Conservation (phyloP, 2,329 filamentous ascomycete genomes). For the Mollisia scopiformis region DNA sequence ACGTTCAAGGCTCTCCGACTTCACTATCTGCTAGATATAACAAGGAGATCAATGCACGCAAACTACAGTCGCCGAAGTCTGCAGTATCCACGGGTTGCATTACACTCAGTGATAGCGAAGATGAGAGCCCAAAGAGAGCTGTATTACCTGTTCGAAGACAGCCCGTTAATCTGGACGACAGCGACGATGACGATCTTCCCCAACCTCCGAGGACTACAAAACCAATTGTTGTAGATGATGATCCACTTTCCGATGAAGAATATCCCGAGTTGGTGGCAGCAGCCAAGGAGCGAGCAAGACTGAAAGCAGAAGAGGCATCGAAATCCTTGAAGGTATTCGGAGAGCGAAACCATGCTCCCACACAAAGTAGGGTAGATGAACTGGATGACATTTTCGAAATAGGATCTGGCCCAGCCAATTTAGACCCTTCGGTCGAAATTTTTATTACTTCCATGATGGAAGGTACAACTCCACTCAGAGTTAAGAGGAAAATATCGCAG, state of each 20-base stretch:
- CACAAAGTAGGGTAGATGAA: constrained; percentile 10
- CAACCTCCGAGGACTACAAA: neutral
- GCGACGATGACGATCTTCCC: constrained; percentile 15
- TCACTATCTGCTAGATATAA: constrained; percentile 24
- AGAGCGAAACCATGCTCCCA: constrained; percentile 17
- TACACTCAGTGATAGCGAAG: constrained; percentile 26
- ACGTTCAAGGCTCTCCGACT: constrained; percentile 13
- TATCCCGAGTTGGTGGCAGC: constrained; percentile 35
- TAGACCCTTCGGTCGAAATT: constrained; percentile 60
- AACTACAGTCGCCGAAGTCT: constrained; percentile 7
- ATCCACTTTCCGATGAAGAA: constrained; percentile 32
- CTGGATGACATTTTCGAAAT: constrained; percentile 22
- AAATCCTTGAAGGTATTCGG: constrained; percentile 10
- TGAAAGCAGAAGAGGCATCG: constrained; percentile 17
- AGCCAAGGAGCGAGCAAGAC: constrained; percentile 32
- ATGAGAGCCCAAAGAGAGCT: neutral
- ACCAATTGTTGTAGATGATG: constrained; percentile 20
- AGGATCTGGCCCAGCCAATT: neutral
- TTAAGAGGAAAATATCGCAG: constrained; percentile 69
- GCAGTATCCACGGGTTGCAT: constrained; percentile 22
- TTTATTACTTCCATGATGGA: constrained; percentile 70
- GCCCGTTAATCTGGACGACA: constrained; percentile 10
- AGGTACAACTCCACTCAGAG: constrained; percentile 60
- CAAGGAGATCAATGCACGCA: constrained; percentile 19
- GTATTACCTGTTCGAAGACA: neutral